Evolutionary conservation across 2,329 filamentous ascomycete genomes (phyloP).

Genomic region (Aspergillus sp.): DNA sequence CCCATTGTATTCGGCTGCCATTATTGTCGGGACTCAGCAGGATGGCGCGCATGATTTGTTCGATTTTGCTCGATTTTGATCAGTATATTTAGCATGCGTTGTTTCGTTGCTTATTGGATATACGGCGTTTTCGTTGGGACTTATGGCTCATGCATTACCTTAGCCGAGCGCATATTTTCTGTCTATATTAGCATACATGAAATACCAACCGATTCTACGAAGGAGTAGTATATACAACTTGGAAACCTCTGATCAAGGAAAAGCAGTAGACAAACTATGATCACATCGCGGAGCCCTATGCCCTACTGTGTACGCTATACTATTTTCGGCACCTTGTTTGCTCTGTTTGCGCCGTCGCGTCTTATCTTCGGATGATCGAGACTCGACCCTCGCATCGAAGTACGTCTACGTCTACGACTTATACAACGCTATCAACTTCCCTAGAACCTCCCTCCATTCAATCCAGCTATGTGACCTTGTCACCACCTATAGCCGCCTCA

Average conservation of each 20-base stretch:
- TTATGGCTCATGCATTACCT: background rate
- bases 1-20: conserved; percentile 38
- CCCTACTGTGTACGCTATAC: background rate
- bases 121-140: background rate
- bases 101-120: background rate
- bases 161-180: background rate
- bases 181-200: background rate
- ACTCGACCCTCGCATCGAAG: too few relatives aligned
- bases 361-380: background rate
- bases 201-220: background rate
- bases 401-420: too few relatives aligned
- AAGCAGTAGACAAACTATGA: too few relatives aligned
- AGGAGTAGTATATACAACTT: background rate
- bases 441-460: too few relatives aligned
- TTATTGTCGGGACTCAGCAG: conserved; percentile 29
- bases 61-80: background rate
- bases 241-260: too few relatives aligned
- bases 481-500: too few relatives aligned
- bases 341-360: conserved; percentile 1
- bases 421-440: too few relatives aligned
- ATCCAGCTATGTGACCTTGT: too few relatives aligned
- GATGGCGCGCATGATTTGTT: conserved; percentile 32
- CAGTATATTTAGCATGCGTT: background rate
- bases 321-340: conserved; percentile 6
- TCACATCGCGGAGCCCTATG: too few relatives aligned